Percentiles rank a stretch among this genome's conserved stretches.
phyloP scores from a whole-genome alignment of 805 yeast species.

The Starmerella apis region DNA sequence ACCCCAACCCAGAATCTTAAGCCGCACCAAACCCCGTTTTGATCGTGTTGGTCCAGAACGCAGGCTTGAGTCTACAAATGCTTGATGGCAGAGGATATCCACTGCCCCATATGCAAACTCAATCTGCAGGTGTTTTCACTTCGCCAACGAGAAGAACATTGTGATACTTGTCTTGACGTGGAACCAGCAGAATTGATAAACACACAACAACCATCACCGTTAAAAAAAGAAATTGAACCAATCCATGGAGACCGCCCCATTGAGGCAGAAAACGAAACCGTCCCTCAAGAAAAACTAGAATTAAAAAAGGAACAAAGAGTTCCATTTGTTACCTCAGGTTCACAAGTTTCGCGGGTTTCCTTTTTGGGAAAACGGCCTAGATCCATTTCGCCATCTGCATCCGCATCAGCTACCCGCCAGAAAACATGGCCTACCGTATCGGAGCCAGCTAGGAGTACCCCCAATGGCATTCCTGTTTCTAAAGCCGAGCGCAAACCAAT shows the following conservation, averaged over 20 bases:
- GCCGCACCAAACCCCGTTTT: too few relatives aligned
- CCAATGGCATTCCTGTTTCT: neutral
- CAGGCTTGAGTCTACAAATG: too few relatives aligned
- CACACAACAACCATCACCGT: neutral
- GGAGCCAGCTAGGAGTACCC: neutral
- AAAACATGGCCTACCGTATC: neutral
- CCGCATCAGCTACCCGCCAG: neutral
- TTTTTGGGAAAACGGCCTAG: neutral
- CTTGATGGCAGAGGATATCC: conserved; percentile 9
- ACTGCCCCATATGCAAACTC: conserved; percentile 26
- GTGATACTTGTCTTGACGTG: conserved; percentile 25
- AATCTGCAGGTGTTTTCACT: conserved; percentile 20
- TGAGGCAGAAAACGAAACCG: neutral
- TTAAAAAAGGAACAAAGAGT: neutral
- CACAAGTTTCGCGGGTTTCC: neutral
- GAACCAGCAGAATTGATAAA: neutral
- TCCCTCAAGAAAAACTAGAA: neutral
- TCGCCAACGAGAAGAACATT: conserved; percentile 28
- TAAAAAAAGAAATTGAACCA: neutral
- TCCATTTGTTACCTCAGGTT: neutral
- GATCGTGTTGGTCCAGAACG: too few relatives aligned
- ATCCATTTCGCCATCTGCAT: neutral
- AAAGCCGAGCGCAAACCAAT: conserved; percentile 9
- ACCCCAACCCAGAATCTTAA: too few relatives aligned
- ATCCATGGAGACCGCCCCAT: neutral